Conservation (phyloP, 345 rosid species). For the Barbarea vulgaris region DNA sequence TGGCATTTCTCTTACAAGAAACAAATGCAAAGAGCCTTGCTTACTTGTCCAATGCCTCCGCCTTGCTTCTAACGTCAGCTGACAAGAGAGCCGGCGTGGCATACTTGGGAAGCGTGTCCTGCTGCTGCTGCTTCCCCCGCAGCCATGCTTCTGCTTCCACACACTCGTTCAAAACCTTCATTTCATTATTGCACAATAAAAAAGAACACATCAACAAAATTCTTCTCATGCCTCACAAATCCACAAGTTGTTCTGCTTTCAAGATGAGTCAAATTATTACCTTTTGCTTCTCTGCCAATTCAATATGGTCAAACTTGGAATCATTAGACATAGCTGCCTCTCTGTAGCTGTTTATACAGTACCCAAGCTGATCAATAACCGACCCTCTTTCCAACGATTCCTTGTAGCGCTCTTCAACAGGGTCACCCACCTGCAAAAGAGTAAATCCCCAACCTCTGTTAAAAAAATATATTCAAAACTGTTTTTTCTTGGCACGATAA, state of each 20-base stretch:
- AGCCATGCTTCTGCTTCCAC: constrained; percentile 90
- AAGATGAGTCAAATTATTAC: constrained; percentile 36
- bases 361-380: constrained; percentile 67
- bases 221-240: not conserved
- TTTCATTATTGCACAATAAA: constrained; percentile 28
- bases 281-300: constrained; percentile 83
- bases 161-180: constrained; percentile 82
- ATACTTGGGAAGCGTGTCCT: constrained; percentile 79
- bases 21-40: constrained; percentile 1
- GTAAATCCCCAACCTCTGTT: not conserved
- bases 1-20: not conserved
- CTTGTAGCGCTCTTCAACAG: constrained; percentile 79
- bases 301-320: constrained; percentile 94
- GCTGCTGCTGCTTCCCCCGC: constrained; percentile 78
- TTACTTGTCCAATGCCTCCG: constrained; percentile 84
- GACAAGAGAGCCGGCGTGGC: constrained; percentile 69
- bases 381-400: constrained; percentile 73
- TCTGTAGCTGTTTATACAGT: constrained; percentile 82
- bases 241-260: not conserved
- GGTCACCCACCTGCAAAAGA: constrained; percentile 78
- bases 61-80: constrained; percentile 77
- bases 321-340: constrained; percentile 84
- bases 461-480: not conserved
- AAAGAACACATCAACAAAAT: not conserved
- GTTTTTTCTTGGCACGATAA: not conserved